Base-by-base conservation (phyloP, 2,329 filamentous ascomycete species). In the Trichophaea hybrida region DNA sequence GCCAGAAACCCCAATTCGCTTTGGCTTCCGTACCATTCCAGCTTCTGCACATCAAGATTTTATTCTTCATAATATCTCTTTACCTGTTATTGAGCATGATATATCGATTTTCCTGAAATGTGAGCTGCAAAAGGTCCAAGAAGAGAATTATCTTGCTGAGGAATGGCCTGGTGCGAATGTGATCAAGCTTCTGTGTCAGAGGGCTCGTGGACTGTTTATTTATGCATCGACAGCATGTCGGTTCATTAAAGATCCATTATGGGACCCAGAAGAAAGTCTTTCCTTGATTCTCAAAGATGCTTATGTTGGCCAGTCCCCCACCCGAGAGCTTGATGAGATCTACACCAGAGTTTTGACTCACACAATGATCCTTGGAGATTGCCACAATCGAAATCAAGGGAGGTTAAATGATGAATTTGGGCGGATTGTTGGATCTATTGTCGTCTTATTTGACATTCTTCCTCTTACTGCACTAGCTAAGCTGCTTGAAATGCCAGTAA, bases 181-280 rank as follows among this genome's bases (percentile, higher is more conserved):
- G 17, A 61, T 66, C 34, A 10, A 64, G 8, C 32, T n/a, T 15
- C 60, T 70, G 4, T 64, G 67, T 44, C 32, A 59, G 32, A 64
- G 56, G 44, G 64, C 68, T 1, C 55, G 43, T 59, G 49, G 64
- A 10, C 60, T 70, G 31, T 70, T 70, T 59, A 69, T 70, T 37
- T 69, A 62, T 58, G 66, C 67, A 33, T 61, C 65, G 49, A 70
- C 68, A 12, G 60, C 65, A 7, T 71, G 68, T 61, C 68, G 65
- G n/a, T 70, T 69, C 51, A 61, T 72, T 43, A 43, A 50, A 31
- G 54, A 60, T 13, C 33, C 46, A 24, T 2, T 31, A 5, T 46
- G 31, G 24, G 6, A 62, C 55, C 57, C 60, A 0, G 35, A 58
- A 43, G 57, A 60, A 48, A 55, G 44, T n/a, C 49, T 64, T 2